Base-by-base conservation (phyloP, 2,329 filamentous ascomycete genomes). In the Trichoderma harzianum region DNA sequence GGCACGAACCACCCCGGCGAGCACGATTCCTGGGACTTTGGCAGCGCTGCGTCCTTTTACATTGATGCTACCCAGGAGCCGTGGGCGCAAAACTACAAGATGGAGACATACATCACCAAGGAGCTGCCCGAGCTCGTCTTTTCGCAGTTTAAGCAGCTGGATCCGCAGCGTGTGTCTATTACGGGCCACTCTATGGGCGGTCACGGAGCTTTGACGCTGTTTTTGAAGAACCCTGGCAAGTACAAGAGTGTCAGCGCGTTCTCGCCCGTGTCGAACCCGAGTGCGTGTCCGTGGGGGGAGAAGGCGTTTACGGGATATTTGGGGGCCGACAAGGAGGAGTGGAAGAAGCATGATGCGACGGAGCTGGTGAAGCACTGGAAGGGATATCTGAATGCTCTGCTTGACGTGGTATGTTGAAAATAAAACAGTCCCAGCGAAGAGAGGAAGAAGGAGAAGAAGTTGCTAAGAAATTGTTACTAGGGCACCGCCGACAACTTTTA, bases 141-240 rank as follows among this genome's bases (percentile, higher is more conserved):
- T 82, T 82, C 82, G 34, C 86, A 88, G 30, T 97, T 94, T 83
- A 85, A 88, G 34, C 86, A 81, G 76, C 85, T 99, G 34, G 95
- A 98, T 81, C 78, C 82, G 0, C 82, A 78, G 32, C 87, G 91
- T 53, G 90, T 98, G 70, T 92, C 91, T 81, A 96, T 99, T 78
- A 93, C 93, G 53, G 96, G 96, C 7, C 96, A 99, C 84, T 95
- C 91, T 77, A 99, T 99, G 96, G 96, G 96, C 76, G 96, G 96
- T 0, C 96, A 99, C 82, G 96, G 96, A 74, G 96, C 96, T 58
- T 85, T 99, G 76, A 97, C 95, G 60, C 84, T 98, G 77, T 98
- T 93, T 85, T 87, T 99, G 67, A 95, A 93, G 85, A 92, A 98
- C 83, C 95, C 96, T 0, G 94, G 93, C 74, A 90, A 89, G 84